phyloP scores from a whole-genome alignment of 2,329 filamentous ascomycete species.

The Alternaria tenuissima region DNA sequence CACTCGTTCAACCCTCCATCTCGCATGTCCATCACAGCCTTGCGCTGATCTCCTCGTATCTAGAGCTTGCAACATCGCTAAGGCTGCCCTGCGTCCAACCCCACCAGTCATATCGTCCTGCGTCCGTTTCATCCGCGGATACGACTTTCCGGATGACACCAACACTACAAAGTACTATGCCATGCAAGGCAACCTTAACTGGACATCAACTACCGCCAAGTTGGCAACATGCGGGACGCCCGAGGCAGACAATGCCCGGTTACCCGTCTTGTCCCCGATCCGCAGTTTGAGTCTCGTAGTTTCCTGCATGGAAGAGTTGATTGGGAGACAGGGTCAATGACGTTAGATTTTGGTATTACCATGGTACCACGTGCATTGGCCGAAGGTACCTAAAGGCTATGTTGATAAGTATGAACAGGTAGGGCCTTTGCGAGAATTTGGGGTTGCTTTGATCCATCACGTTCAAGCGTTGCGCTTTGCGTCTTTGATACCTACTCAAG shows the following conservation, averaged over 20 bases:
- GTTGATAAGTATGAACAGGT: constrained; percentile 8
- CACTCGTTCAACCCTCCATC: constrained; percentile 1
- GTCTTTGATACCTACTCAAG: neutral
- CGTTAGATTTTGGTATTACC: constrained; percentile 2
- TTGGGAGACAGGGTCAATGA: constrained; percentile 22
- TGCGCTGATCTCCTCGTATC: constrained; percentile 12
- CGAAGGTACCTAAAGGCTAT: neutral
- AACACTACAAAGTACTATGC: constrained; percentile 4
- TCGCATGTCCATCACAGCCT: constrained; percentile 10
- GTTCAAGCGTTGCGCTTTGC: neutral
- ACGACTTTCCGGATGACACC: constrained; percentile 10
- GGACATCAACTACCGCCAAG: constrained; percentile 21
- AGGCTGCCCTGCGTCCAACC: constrained; percentile 11
- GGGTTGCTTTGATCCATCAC: neutral
- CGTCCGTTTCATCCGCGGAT: constrained; percentile 2
- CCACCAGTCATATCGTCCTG: constrained; percentile 11
- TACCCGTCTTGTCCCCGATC: constrained; percentile 14
- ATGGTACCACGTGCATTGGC: constrained; percentile 6
- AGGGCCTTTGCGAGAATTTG: neutral
- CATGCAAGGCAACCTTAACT: constrained; percentile 18
- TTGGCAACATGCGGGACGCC: constrained; percentile 4
- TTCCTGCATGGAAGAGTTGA: constrained; percentile 6
- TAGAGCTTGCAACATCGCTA: constrained; percentile 5
- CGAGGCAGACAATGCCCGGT: constrained; percentile 17
- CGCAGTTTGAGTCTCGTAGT: constrained; percentile 1